Evolutionary conservation across 1,284 basidiomycete species (phyloP), one percentile per base, ranked within the genome.

Genomic region (Boletus albobrunnescens): DNA sequence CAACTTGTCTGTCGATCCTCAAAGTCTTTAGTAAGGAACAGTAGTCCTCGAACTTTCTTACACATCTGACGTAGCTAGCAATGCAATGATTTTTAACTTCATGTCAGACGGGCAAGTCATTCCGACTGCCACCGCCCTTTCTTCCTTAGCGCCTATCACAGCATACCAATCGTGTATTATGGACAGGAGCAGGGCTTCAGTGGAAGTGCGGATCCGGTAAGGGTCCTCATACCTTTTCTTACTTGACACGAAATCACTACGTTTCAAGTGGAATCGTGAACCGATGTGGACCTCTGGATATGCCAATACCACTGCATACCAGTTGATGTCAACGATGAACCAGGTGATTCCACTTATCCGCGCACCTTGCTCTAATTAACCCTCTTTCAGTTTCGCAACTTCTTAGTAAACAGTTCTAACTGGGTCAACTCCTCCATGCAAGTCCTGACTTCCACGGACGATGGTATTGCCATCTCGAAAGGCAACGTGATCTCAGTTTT

Each of bases 131-230:
- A 5, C 32, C 22, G 6, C 9, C 6, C 9, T 32, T 58, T 56
- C 52, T 9, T 57, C 61, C 50, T 52, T 63, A 51, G 66, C 58
- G 41, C 67, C 20, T 6, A 20, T 39, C 53, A 64, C 45, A 77
- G 78, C 33, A 81, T 90, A 51, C 87, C 88, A 0, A 79, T 89
- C 46, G 73, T 88, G n/a, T 91, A 90, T 64, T 87, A 88, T 56
- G 88, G 89, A 16, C 84, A 86, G 64, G 87, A 89, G 56, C 86
- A 87, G 59, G 70, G 74, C 41, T 78, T 84, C 59, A 67, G 65
- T 41, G 86, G 85, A 33, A 65, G 60, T 54, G 64, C 56, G 6
- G 85, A 88, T 59, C 86, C 84, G 28, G 82, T 82, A 61, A 60
- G 30, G 23, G 19, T 31, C 28, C 6, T 42, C 13, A 3, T 44